Percentiles rank a stretch among this genome's conserved stretches.
phyloP scores from a whole-genome alignment of 495 filamentous ascomycete species.

The Aspergillus sclerotiicarbonarius region DNA sequence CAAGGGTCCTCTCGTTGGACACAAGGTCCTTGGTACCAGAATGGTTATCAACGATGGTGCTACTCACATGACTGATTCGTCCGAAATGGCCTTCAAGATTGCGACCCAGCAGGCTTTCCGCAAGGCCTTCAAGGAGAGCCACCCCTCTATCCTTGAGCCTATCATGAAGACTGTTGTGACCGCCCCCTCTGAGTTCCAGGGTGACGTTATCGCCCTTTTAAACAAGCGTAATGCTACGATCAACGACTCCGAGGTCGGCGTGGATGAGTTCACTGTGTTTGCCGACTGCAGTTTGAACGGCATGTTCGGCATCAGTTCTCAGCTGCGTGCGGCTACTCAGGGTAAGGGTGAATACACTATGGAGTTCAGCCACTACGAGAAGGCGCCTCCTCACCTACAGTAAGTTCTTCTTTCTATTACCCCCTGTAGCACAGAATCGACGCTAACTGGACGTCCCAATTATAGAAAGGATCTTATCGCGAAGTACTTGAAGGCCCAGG shows the following conservation, averaged over 20 bases:
- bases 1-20: constrained; percentile 89
- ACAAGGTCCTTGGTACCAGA: constrained; percentile 81
- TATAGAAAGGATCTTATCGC: constrained; percentile 80
- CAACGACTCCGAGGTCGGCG: constrained; percentile 90
- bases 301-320: constrained; percentile 95
- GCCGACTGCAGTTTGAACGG: constrained; percentile 90
- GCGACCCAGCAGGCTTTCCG: constrained; percentile 97
- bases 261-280: constrained; percentile 92
- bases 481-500: constrained; percentile 83
- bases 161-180: constrained; percentile 98
- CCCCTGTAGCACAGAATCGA: background rate
- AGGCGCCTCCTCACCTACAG: constrained; percentile 87
- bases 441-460: constrained; percentile 1
- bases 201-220: constrained; percentile 87
- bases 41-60: constrained; percentile 98
- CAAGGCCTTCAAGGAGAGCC: constrained; percentile 80
- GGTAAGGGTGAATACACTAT: constrained; percentile 99
- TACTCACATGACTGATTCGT: constrained; percentile 97
- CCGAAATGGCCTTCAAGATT: constrained; percentile 96
- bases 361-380: constrained; percentile 96
- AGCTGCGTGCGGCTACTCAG: constrained; percentile 90
- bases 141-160: constrained; percentile 84
- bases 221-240: constrained; percentile 97
- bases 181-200: constrained; percentile 97
- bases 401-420: constrained; percentile 47